Percentiles rank a stretch among this genome's conserved stretches.
Conservation (phyloP, 108 stramenopile genomes). For the Ochromonas danica region DNA sequence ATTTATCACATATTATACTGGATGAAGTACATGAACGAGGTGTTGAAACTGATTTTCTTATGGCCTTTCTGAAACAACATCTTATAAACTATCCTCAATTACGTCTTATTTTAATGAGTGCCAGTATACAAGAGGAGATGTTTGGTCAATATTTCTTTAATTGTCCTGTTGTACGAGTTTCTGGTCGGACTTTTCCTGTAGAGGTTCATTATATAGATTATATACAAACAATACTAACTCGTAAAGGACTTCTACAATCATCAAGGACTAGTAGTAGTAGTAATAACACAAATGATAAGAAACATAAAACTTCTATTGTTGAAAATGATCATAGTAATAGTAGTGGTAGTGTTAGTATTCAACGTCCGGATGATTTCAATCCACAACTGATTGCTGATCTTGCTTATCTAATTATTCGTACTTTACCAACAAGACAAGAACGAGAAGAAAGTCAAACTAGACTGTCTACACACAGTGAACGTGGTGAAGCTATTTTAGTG, state of each 20-base stretch:
- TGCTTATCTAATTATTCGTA: not conserved
- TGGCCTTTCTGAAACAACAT: constrained; percentile 72
- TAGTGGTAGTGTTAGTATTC: too few species aligned
- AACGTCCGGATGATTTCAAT: too few species aligned
- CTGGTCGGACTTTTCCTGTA: constrained; percentile 89
- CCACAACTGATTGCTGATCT: not conserved
- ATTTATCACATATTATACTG: constrained; percentile 82
- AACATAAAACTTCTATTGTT: too few species aligned
- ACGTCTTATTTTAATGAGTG: constrained; percentile 78
- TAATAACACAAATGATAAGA: too few species aligned
- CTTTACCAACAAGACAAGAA: not conserved
- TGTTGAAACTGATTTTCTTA: constrained; percentile 83
- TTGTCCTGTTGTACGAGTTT: constrained; percentile 78
- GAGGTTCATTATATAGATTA: constrained; percentile 80
- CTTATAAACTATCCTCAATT: constrained; percentile 63
- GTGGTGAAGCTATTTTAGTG: not conserved
- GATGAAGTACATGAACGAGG: constrained; percentile 96
- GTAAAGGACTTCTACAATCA: too few species aligned
- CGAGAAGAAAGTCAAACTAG: not conserved
- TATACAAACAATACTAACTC: constrained; percentile 54
- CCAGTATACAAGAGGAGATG: constrained; percentile 83
- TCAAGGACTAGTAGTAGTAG: too few species aligned
- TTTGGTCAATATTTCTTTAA: constrained; percentile 53
- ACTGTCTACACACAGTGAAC: not conserved
- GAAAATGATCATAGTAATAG: too few species aligned